A percentile compares a stretch with the other conserved stretches of the same genome.
Evolutionary conservation across 139 green algal species (phyloP).

Genomic region (Raphidocelis subcapitata): DNA sequence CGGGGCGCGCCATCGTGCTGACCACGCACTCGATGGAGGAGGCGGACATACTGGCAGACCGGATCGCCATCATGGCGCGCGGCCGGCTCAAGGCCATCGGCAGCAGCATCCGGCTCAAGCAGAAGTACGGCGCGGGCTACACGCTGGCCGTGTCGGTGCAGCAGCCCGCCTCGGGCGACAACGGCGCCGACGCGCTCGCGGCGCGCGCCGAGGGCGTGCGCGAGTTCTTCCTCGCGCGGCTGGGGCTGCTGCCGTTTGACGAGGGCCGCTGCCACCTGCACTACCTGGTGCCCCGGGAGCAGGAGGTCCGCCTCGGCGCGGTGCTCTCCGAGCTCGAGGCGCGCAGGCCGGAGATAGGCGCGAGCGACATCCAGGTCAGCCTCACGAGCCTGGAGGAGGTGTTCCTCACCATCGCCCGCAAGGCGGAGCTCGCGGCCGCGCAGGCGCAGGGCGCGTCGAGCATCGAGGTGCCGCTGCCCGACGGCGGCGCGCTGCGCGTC

Average conservation of each 20-base stretch:
- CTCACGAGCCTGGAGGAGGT: conserved; percentile 78
- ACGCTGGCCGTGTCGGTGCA: conserved; percentile 34
- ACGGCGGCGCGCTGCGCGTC: conserved; percentile 44
- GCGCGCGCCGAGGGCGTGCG: too few species aligned
- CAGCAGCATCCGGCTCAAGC: conserved; percentile 85
- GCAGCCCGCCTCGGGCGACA: too few species aligned
- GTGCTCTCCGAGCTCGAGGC: conserved; percentile 61
- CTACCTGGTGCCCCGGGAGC: conserved; percentile 55
- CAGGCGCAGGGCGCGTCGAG: conserved; percentile 2
- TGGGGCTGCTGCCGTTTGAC: too few species aligned
- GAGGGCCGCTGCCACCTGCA: conserved; percentile 28
- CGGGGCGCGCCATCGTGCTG: conserved; percentile 81
- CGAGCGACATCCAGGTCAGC: conserved; percentile 75
- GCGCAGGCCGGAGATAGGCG: conserved; percentile 39
- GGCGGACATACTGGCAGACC: conserved; percentile 91
- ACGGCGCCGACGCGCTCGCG: too few species aligned
- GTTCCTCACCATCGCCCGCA: conserved; percentile 73
- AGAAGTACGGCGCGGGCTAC: conserved; percentile 86
- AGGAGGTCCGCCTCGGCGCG: conserved; percentile 47
- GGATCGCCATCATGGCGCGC: conserved; percentile 92
- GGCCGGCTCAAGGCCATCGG: conserved; percentile 87
- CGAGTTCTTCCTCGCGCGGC: too few species aligned
- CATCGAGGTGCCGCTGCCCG: conserved; percentile 16
- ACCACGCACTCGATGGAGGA: conserved; percentile 98
- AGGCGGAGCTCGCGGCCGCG: conserved; percentile 21